Base-by-base conservation (phyloP, 176 grass and related monocot species). In the Pharus latifolius region DNA sequence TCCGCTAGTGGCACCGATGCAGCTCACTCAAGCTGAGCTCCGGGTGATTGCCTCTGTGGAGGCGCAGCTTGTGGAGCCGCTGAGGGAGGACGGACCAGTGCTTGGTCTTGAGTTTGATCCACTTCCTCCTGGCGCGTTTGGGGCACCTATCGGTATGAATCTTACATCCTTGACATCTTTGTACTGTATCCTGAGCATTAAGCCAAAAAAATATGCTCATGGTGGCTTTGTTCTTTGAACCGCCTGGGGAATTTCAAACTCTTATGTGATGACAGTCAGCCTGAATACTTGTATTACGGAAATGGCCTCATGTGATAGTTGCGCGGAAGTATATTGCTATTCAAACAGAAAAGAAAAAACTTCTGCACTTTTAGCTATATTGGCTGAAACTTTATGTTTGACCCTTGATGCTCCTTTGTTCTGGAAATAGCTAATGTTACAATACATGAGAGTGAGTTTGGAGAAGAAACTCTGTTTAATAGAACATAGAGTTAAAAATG, bases 31-130 rank as follows among this genome's bases (percentile, higher is more conserved):
- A 18, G 29, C 58, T 4, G 95, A 88, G 19, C 61, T 69, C 14
- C 62, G 12, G 45, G 67, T 78, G 52, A 56, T 97, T 27, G 60
- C 85, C 19, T 75, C 70, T 51, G 84, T 99, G 10, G 87, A 99
- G 37, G 42, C 65, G 32, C 63, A 83, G 34, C 75, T 99, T 9
- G 96, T 90, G 16, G 86, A 88, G 64, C 84, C 87, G 0, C 75
- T 99, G 41, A 88, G 96, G 65, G 84, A 87, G 5, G 96, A 99
- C 48, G 96, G 96, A 3, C 96, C 96, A 6, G 72, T 80, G 34
- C 90, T 99, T 56, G 96, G 96, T 5, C 52, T 85, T 18, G 87
- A 82, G 42, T 99, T 99, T 41, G 96, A 94, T 56, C 96, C 87
- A 0, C 81, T 88, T 26, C 96, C 96, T 53, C 90, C 96, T 54